phyloP scores from a whole-genome alignment of 148 eudicot genomes.

The Rhododendron ferrugineum region DNA sequence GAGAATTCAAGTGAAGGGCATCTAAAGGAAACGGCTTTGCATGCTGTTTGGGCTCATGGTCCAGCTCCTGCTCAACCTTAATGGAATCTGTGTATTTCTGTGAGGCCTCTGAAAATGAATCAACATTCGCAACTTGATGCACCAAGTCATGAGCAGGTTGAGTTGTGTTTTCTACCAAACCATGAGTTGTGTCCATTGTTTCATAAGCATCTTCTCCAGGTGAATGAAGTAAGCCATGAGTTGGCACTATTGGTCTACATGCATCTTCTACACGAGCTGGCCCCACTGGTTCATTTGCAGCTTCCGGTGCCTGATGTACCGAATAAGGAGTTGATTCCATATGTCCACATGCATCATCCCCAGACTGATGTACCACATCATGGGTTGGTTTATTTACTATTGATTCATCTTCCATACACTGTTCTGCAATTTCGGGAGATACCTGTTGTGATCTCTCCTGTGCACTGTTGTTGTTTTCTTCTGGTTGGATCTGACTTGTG shows the following conservation, averaged over 20 bases:
- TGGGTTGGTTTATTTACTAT: constrained; percentile 11
- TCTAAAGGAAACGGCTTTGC: constrained; percentile 26
- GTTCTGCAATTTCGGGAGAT: constrained; percentile 13
- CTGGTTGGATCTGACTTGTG: constrained; percentile 18
- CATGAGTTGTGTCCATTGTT: constrained; percentile 15
- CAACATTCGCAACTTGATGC: constrained; percentile 20
- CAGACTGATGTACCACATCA: constrained; percentile 12
- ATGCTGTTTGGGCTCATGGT: constrained; percentile 20
- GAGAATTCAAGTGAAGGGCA: constrained; percentile 29
- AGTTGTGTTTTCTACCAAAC: constrained; percentile 10
- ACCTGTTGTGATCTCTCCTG: constrained; percentile 13
- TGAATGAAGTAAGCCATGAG: constrained; percentile 10
- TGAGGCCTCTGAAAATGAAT: constrained; percentile 15
- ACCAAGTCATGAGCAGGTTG: constrained; percentile 17
- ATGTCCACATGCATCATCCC: constrained; percentile 17
- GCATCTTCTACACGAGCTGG: constrained; percentile 19
- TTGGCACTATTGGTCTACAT: constrained; percentile 20
- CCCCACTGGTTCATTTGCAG: constrained; percentile 21
- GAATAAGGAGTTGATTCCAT: constrained; percentile 17
- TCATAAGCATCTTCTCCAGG: constrained; percentile 20
- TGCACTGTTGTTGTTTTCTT: constrained; percentile 13
- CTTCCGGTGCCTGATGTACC: constrained; percentile 19
- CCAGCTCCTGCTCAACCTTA: constrained; percentile 23
- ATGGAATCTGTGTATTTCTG: constrained; percentile 11
- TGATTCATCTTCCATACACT: constrained; percentile 19